phyloP scores from a whole-genome alignment of 768 basidiomycete species.

The Auriscalpium vulgare region DNA sequence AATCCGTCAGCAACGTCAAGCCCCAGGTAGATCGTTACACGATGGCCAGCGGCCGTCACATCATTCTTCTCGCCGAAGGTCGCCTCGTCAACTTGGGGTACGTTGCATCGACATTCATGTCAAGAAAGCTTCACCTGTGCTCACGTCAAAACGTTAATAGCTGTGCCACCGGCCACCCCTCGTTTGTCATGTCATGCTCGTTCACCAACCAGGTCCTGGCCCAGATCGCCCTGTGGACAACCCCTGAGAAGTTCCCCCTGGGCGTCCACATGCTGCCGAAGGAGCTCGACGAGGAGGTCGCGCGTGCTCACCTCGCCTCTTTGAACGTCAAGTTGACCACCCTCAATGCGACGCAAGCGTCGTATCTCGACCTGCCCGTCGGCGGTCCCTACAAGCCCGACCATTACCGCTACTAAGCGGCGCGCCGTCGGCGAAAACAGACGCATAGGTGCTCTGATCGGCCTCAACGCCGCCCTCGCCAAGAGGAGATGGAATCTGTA shows the following conservation, averaged over 20 bases:
- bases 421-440: conserved; percentile 2
- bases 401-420: conserved; percentile 57
- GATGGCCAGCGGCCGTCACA: conserved; percentile 84
- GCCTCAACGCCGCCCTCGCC: conserved; percentile 64
- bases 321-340: conserved; percentile 91
- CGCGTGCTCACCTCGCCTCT: conserved; percentile 86
- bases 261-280: conserved; percentile 99
- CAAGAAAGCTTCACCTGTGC: neutral
- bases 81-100: conserved; percentile 98
- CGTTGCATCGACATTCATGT: conserved; percentile 15
- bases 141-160: conserved; percentile 27
- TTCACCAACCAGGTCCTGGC: conserved; percentile 98
- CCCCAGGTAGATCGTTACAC: conserved; percentile 99
- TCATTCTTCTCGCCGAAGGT: conserved; percentile 96
- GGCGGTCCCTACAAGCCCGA: conserved; percentile 72
- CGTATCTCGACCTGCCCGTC: conserved; percentile 86
- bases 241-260: conserved; percentile 83
- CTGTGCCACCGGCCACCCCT: conserved; percentile 97
- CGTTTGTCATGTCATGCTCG: conserved; percentile 99
- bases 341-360: conserved; percentile 64
- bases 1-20: conserved; percentile 81
- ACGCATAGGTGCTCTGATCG: conserved; percentile 27
- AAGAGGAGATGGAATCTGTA: conserved; percentile 46
- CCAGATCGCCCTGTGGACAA: conserved; percentile 97
- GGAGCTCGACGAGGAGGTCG: conserved; percentile 98